Conservation (phyloP, 2,329 filamentous ascomycete genomes). For the Phyllosticta capitalensis region DNA sequence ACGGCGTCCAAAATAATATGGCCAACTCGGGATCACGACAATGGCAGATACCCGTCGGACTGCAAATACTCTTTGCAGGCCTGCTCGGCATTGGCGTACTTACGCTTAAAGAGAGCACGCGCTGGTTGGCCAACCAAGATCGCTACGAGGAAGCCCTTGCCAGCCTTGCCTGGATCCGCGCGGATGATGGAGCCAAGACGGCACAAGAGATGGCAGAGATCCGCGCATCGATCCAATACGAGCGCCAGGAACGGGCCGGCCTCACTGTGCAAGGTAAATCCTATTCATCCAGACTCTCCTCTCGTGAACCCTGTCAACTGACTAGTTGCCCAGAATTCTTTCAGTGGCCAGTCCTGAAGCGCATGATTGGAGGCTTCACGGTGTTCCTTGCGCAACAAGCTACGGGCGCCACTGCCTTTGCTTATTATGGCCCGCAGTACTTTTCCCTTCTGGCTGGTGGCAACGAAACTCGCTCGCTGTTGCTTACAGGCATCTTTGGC, state of each 20-base stretch:
- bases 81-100: constrained; percentile 23
- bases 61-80: constrained; percentile 24
- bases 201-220: constrained; percentile 43
- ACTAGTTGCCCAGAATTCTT: constrained; percentile 31
- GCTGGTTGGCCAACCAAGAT: constrained; percentile 57
- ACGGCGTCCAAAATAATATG: constrained; percentile 32
- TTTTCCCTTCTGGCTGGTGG: constrained; percentile 41
- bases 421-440: constrained; percentile 47
- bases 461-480: constrained; percentile 34
- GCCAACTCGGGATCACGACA: constrained; percentile 29
- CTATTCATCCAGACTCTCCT: background rate
- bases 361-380: constrained; percentile 35
- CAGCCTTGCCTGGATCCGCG: constrained; percentile 45
- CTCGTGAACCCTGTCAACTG: background rate
- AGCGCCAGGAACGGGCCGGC: constrained; percentile 35
- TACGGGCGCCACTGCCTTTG: constrained; percentile 46
- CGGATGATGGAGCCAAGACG: constrained; percentile 27
- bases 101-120: constrained; percentile 38
- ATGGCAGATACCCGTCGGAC: constrained; percentile 48
- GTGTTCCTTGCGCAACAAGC: constrained; percentile 45
- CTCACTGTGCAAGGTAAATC: constrained; percentile 25
- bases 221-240: constrained; percentile 36
- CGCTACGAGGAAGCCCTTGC: constrained; percentile 51
- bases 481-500: constrained; percentile 46
- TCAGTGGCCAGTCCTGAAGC: constrained; percentile 35